Percentiles rank a stretch among this genome's conserved stretches.
phyloP scores from a whole-genome alignment of 306 rosid genomes.

The Medicago arabica region DNA sequence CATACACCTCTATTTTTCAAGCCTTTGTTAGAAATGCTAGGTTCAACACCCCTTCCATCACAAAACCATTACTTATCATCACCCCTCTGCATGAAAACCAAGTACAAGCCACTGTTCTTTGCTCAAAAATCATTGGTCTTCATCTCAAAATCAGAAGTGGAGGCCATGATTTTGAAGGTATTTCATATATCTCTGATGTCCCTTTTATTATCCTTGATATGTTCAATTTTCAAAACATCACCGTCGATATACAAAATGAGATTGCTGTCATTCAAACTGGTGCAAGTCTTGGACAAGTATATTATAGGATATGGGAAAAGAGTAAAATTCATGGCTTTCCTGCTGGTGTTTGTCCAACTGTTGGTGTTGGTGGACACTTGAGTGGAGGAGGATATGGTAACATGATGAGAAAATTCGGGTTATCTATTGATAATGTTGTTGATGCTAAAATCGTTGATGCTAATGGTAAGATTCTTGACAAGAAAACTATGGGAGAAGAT shows the following conservation, averaged over 20 bases:
- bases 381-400: constrained; percentile 87
- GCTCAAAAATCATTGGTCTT: constrained; percentile 45
- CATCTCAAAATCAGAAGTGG: constrained; percentile 71
- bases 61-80: constrained; percentile 55
- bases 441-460: constrained; percentile 60
- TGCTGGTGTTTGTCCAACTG: constrained; percentile 71
- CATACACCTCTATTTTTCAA: constrained; percentile 47
- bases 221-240: constrained; percentile 50
- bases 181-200: constrained; percentile 49
- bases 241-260: constrained; percentile 46
- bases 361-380: constrained; percentile 80
- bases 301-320: constrained; percentile 59
- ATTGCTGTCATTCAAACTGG: constrained; percentile 58
- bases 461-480: constrained; percentile 54
- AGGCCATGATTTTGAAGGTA: constrained; percentile 76
- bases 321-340: constrained; percentile 69
- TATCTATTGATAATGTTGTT: constrained; percentile 51
- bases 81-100: constrained; percentile 53
- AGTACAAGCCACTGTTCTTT: constrained; percentile 45
- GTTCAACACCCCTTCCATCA: constrained; percentile 43
- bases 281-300: constrained; percentile 65
- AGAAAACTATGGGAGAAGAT: constrained; percentile 56
- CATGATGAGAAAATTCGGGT: constrained; percentile 60
- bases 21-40: constrained; percentile 51
- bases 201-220: constrained; percentile 64